phyloP scores from a whole-genome alignment of 371 early-diverging fungal species.

The Chytridiales sp. region DNA sequence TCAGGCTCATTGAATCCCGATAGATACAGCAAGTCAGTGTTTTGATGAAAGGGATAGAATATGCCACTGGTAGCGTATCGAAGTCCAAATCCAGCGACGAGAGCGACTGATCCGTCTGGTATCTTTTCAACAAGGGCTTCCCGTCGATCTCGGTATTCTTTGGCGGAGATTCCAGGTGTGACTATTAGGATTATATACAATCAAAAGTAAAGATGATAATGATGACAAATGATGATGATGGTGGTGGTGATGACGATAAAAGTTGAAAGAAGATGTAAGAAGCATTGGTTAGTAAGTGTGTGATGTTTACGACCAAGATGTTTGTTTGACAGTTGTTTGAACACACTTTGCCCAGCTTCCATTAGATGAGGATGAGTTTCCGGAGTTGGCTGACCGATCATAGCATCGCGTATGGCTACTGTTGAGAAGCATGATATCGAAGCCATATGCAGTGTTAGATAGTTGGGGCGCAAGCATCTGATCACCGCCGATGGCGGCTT shows the following conservation, averaged over 20 bases:
- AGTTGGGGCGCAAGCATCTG: no score
- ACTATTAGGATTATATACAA: conserved; percentile 44
- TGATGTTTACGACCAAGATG: no score
- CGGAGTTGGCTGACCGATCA: conserved; percentile 73
- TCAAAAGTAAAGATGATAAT: conserved; percentile 7
- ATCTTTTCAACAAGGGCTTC: conserved; percentile 60
- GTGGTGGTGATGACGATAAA: not conserved
- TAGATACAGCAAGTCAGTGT: conserved; percentile 86
- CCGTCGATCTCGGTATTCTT: conserved; percentile 77
- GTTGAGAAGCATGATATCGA: no score
- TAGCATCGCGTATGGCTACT: no score
- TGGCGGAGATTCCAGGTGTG: conserved; percentile 72
- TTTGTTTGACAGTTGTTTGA: no score
- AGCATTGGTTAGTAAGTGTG: no score
- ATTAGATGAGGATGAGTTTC: conserved; percentile 80
- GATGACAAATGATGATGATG: conserved; percentile 1
- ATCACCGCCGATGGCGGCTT: no score
- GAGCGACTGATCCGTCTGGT: conserved; percentile 65
- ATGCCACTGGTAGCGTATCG: conserved; percentile 90
- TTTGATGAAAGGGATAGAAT: conserved; percentile 93
- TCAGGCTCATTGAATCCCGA: conserved; percentile 92
- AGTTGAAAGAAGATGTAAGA: no score
- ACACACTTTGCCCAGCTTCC: conserved; percentile 69
- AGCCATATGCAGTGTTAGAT: no score
- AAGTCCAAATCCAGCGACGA: conserved; percentile 73